Evolutionary conservation across 148 eudicot species (phyloP).

Genomic region (Limonium bicolor): DNA sequence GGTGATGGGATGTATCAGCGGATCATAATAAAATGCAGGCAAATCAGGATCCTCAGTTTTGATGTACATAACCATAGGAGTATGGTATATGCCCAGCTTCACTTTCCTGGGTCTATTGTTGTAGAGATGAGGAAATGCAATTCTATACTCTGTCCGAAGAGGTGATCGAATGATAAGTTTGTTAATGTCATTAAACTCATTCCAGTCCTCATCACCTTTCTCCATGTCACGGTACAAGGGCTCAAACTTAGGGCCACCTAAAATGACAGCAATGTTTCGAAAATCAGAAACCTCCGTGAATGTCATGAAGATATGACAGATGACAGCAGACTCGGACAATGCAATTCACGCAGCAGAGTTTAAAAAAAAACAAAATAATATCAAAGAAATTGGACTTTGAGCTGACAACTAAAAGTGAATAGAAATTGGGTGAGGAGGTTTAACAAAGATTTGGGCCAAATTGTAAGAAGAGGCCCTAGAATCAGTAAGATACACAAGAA

Average conservation of each 20-base stretch:
- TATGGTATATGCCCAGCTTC: slow-evolving; percentile 79
- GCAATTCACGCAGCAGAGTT: too few relatives aligned
- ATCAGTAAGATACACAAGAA: neutral
- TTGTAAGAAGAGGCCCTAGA: neutral
- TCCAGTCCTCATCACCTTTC: slow-evolving; percentile 99
- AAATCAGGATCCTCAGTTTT: slow-evolving; percentile 98
- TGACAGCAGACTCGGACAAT: too few relatives aligned
- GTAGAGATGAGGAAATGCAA: slow-evolving; percentile 96
- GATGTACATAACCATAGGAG: slow-evolving; percentile 95
- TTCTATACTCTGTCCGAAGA: slow-evolving; percentile 86
- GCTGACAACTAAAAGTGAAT: too few relatives aligned
- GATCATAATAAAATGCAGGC: slow-evolving; percentile 97
- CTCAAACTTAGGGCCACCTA: slow-evolving; percentile 99
- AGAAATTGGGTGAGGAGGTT: too few relatives aligned
- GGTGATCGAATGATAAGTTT: slow-evolving; percentile 96
- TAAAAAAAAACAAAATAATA: too few relatives aligned
- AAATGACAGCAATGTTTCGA: slow-evolving; percentile 3
- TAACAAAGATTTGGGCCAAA: too few relatives aligned
- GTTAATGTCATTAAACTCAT: slow-evolving; percentile 95
- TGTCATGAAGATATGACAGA: too few relatives aligned
- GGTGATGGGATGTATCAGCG: slow-evolving; percentile 87
- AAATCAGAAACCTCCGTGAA: too few relatives aligned
- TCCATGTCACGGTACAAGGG: slow-evolving; percentile 99
- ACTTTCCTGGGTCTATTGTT: slow-evolving; percentile 98
- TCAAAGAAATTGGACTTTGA: too few relatives aligned